These are phyloP conservation scores for Gyrodon lividus DNA, from an alignment of 768 basidiomycete genomes.

Conservation along the genomic window DNA sequence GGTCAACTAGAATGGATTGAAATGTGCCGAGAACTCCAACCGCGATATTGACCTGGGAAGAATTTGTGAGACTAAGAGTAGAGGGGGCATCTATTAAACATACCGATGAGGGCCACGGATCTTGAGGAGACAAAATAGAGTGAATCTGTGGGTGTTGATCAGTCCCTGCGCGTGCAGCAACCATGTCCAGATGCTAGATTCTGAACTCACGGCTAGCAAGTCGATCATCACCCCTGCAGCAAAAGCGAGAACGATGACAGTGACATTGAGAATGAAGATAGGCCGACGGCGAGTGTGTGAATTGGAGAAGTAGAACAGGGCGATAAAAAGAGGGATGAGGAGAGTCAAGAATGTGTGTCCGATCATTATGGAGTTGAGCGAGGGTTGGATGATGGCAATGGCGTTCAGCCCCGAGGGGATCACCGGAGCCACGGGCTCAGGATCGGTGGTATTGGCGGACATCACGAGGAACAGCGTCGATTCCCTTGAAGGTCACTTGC, in stretches of 20 bases:
- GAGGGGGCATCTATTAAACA: neutral
- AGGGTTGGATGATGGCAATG: conserved; percentile 17
- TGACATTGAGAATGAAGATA: conserved; percentile 31
- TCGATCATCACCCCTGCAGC: conserved; percentile 22
- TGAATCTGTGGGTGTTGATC: conserved; percentile 23
- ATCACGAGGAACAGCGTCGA: neutral
- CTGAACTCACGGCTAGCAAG: conserved; percentile 14
- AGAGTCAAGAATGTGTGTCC: conserved; percentile 31
- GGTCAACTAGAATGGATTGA: conserved; percentile 30
- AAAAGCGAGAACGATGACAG: conserved; percentile 21
- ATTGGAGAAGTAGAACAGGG: conserved; percentile 32
- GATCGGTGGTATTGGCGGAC: conserved; percentile 13
- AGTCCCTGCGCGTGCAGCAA: neutral
- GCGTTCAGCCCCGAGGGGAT: neutral
- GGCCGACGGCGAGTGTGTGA: conserved; percentile 21
- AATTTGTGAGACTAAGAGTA: neutral
- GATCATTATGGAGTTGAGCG: conserved; percentile 27
- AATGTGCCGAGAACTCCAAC: conserved; percentile 31
- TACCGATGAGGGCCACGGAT: conserved; percentile 23
- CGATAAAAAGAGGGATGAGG: conserved; percentile 30
- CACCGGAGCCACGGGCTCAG: conserved; percentile 3
- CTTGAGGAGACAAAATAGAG: conserved; percentile 21
- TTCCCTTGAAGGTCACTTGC: too few relatives aligned
- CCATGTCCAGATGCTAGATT: neutral
- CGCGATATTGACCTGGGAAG: conserved; percentile 21